Evolutionary conservation across 2,329 filamentous ascomycete genomes (phyloP), one percentile per base, ranked within the genome.

Genomic region (Leptographium wingfieldii): DNA sequence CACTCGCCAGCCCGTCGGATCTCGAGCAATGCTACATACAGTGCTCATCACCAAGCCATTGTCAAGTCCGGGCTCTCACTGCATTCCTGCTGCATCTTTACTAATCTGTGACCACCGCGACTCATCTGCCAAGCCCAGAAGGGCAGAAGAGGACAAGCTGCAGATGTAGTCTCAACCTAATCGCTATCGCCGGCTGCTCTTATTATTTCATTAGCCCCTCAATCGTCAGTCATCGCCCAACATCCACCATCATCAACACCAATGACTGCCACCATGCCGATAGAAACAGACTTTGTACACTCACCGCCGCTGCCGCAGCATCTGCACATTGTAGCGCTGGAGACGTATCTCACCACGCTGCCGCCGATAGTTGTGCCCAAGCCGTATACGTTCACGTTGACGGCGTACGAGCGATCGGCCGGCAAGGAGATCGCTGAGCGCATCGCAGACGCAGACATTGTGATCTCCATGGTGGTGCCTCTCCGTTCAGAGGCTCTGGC

Each of bases 401-500:
- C 62, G 31, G 58, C 64, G 52, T 69, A 72, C 63, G 46, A 62
- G 43, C 60, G 66, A 27, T 70, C 71, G 16, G 31, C 58, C 5
- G 55, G 65, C 2, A 66, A 64, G 14, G 62, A 72, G 59, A 61
- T 72, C 5, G 62, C 66, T 6, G 65, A 65, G 52, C 65, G 72
- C 48, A 68, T 75, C 43, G 40, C 57, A 7, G 69, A 72, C 58
- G 73, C 73, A 38, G 69, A 72, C 60, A 66, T 77, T 7, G 63
- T 72, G 11, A 68, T 76, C 58, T 65, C 68, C 48, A 72, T 70
- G 0, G 63, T 70, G 0, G 61, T 70, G 4, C 70, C 68, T 10
- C 60, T 76, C 31, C 58, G 65, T 9, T 59, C 68, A 16, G 62
- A 56, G 9, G 62, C 59, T 27, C 68, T 65, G 38, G 63, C 66